Evolutionary conservation across 345 rosid genomes (phyloP).

Genomic region (Citrus unshiu): DNA sequence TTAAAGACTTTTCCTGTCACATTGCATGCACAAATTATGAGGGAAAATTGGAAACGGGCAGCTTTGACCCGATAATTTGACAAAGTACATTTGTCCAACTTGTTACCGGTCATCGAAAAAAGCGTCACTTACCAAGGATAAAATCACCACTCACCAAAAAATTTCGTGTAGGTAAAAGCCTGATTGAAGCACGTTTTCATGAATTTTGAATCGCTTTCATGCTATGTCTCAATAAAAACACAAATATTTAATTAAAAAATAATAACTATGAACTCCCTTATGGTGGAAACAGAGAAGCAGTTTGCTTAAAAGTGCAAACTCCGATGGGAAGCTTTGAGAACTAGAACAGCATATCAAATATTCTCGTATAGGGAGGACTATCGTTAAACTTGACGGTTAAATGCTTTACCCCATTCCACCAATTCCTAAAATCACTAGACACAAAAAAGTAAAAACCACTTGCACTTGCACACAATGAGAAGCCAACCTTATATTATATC

Average conservation of each 20-base stretch:
- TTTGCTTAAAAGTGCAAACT: conserved; percentile 10
- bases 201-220: neutral
- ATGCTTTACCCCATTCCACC: neutral
- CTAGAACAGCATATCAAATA: neutral
- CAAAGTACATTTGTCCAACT: no score
- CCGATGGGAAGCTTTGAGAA: neutral
- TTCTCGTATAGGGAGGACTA: neutral
- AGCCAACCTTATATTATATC: neutral
- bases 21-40: no score
- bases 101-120: no score
- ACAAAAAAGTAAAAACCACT: neutral
- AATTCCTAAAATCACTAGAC: neutral
- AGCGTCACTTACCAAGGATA: no score
- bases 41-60: no score
- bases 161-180: no score
- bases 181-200: neutral
- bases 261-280: neutral
- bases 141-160: neutral
- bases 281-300: neutral
- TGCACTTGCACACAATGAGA: neutral
- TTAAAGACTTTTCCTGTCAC: no score
- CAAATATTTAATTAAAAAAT: neutral
- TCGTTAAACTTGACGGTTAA: neutral
- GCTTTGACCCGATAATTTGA: no score
- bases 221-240: neutral